Evolutionary conservation across 495 filamentous ascomycete species (phyloP).

Genomic region (Aspergillus conjunctus): DNA sequence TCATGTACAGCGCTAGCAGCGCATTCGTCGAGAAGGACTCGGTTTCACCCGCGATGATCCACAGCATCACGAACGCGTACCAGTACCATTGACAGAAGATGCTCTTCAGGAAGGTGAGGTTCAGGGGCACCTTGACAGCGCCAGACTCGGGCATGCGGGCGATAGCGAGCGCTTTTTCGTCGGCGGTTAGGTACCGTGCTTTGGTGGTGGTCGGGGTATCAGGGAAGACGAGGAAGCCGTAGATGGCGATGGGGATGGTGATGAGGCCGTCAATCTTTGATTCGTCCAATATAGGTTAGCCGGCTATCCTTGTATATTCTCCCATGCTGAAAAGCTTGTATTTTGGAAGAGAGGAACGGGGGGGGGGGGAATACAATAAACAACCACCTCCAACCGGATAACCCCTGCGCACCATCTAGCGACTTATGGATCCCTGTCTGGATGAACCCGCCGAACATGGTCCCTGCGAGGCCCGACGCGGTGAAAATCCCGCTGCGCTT

Average conservation of each 20-base stretch:
- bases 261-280: conserved; percentile 47
- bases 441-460: conserved; percentile 56
- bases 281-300: background rate
- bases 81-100: conserved; percentile 50
- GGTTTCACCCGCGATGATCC: conserved; percentile 53
- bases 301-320: too few relatives aligned
- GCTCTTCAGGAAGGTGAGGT: conserved; percentile 41
- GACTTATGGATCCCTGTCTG: conserved; percentile 60
- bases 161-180: conserved; percentile 51
- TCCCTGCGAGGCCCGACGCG: conserved; percentile 39
- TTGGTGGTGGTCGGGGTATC: conserved; percentile 58
- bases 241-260: conserved; percentile 60
- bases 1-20: conserved; percentile 39
- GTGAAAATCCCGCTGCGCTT: conserved; percentile 58
- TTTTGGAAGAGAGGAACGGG: background rate
- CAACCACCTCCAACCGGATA: conserved; percentile 67
- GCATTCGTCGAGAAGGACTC: conserved; percentile 53
- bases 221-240: conserved; percentile 61
- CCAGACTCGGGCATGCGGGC: conserved; percentile 35
- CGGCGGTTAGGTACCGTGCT: conserved; percentile 51
- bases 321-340: too few relatives aligned
- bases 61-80: conserved; percentile 53
- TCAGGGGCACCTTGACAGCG: conserved; percentile 33
- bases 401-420: conserved; percentile 52
- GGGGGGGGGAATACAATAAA: conserved; percentile 50